These are phyloP conservation scores for Massarina eburnea DNA, from an alignment of 2,329 filamentous ascomycete genomes.

Conservation along the genomic window DNA sequence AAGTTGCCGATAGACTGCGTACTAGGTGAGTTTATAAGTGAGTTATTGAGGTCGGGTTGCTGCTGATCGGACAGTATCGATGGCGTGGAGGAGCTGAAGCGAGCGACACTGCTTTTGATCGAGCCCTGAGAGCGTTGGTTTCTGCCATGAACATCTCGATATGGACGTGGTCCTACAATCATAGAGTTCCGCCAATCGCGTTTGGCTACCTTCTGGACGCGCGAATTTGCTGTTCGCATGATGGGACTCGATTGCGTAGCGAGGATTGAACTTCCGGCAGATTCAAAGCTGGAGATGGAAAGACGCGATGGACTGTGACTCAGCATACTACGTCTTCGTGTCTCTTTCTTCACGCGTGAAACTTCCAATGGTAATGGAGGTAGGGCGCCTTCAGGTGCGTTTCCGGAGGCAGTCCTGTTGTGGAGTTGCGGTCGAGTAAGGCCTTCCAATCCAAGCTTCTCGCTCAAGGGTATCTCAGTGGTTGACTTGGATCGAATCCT, in stretches of 20 bases:
- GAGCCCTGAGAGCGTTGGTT: conserved; percentile 15
- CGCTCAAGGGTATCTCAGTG: conserved; percentile 19
- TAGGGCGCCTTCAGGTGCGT: conserved; percentile 45
- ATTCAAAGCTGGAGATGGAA: conserved; percentile 45
- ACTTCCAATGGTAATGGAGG: conserved; percentile 46
- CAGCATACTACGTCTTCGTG: conserved; percentile 23
- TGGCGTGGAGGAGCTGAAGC: conserved; percentile 11
- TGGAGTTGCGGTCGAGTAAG: conserved; percentile 22
- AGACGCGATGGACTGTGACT: conserved; percentile 38
- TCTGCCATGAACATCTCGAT: conserved; percentile 26
- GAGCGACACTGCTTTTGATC: conserved; percentile 18
- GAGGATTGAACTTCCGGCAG: conserved; percentile 46
- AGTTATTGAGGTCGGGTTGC: conserved; percentile 9
- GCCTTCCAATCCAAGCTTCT: conserved; percentile 3
- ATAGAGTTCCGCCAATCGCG: conserved; percentile 39
- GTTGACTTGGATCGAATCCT: conserved; percentile 30
- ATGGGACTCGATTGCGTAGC: conserved; percentile 41
- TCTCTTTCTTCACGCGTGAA: conserved; percentile 27
- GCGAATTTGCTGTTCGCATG: conserved; percentile 23
- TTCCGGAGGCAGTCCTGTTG: conserved; percentile 33
- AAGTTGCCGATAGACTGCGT: conserved; percentile 26
- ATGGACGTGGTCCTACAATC: conserved; percentile 32
- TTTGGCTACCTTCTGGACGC: conserved; percentile 40
- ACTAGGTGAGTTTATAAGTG: conserved; percentile 15
- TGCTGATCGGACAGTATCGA: conserved; percentile 2